Evolutionary conservation across 176 grass and related monocot species (phyloP), one percentile per base, ranked within the genome.

Genomic region (Oryza coarctata): DNA sequence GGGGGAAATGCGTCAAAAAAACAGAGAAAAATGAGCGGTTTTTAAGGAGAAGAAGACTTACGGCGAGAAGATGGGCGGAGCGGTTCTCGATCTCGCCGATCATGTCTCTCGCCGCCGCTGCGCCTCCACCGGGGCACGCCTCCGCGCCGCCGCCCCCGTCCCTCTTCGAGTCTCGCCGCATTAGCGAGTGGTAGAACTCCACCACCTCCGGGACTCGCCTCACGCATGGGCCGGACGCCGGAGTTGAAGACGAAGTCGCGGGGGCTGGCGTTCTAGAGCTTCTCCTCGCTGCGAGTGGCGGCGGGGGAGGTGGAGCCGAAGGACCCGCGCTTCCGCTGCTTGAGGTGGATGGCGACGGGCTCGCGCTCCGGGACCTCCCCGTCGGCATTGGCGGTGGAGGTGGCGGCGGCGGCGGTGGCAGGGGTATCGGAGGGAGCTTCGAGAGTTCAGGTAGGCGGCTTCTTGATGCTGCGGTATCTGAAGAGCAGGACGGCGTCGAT

Each of bases 51-150:
- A 23, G n/a, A 67, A 57, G 9, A 63, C 96, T 94, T 81, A 99
- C 96, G 49, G 96, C 96, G 27, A 95, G 85, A 49, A 99, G 96
- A 84, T 99, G 96, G 55, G 93, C 22, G 5, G 96, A 99, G 38
- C 96, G 96, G 74, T 99, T 99, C 82, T 99, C 96, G 65, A 99
- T 99, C 73, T 99, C 96, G 74, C 96, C 96, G 74, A 99, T 99
- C 96, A 99, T 99, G 87, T 95, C 93, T 28, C 96, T 79, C 38
- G 88, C 88, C 26, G 87, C 74, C 11, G 91, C 84, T 30, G 87
- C 64, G 41, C 87, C 73, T 0, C 73, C 88, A 0, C 85, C 74
- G 1, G 40, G 2, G 12, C 90, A 81, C 4, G 65, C 62, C 0
- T 79, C 87, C 35, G 29, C 77, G 15, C 80, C 79, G 9, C 68